Conservation (phyloP, 169 alveolate genomes). For the Plasmodium relictum region DNA sequence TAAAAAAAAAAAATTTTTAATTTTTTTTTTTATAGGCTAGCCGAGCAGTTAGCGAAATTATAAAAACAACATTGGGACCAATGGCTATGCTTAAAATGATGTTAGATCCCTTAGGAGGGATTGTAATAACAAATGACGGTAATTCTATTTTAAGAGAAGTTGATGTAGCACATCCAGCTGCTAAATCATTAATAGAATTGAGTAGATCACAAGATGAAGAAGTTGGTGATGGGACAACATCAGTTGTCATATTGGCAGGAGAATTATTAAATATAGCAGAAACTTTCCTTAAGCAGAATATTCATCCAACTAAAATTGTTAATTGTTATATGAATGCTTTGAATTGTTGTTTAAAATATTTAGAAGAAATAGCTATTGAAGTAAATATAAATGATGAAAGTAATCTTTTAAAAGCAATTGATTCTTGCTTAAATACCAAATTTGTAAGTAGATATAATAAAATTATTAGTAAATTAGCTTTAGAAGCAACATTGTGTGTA, state of each 20-base stretch:
- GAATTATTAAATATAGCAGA: constrained; percentile 96
- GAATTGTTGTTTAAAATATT: constrained; percentile 90
- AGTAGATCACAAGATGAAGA: constrained; percentile 99
- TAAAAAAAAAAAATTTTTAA: constrained; percentile 2
- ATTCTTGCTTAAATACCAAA: constrained; percentile 94
- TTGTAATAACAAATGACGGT: constrained; percentile 98
- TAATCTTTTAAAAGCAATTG: constrained; percentile 88
- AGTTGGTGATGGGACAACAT: constrained; percentile 99
- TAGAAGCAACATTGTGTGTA: constrained; percentile 94
- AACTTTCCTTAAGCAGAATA: constrained; percentile 94
- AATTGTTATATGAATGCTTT: constrained; percentile 95
- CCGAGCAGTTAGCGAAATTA: constrained; percentile 97
- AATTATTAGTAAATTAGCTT: constrained; percentile 94
- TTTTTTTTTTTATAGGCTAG: constrained; percentile 90
- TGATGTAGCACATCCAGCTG: constrained; percentile 99
- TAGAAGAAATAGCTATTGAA: constrained; percentile 92
- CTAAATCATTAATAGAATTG: constrained; percentile 97
- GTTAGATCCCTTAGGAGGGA: constrained; percentile 99
- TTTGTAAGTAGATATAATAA: constrained; percentile 96
- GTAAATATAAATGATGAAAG: constrained; percentile 91
- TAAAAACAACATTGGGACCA: constrained; percentile 99
- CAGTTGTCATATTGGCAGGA: constrained; percentile 98
- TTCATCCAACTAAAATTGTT: constrained; percentile 97
- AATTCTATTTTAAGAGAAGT: constrained; percentile 98
- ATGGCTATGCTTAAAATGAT: constrained; percentile 99